These are phyloP conservation scores for Rhododendron henanense DNA, from an alignment of 148 eudicot genomes.

Conservation along the genomic window DNA sequence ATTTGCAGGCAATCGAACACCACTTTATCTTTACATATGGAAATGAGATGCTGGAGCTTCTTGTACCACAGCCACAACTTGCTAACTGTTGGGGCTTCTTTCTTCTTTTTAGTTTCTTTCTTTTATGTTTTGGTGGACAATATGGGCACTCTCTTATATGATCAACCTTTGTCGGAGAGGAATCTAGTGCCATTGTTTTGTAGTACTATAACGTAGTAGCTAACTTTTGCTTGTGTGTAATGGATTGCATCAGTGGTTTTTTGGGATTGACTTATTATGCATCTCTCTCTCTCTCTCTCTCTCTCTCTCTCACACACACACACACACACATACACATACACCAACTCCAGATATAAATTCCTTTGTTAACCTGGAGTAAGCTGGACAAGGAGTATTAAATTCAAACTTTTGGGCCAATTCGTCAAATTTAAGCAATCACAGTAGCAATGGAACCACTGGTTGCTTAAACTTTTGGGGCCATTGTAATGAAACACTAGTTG, in stretches of 20 bases:
- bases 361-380: no score
- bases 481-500: no score
- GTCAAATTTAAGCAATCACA: no score
- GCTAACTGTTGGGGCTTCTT: background rate
- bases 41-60: background rate
- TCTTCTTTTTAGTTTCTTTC: background rate
- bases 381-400: no score
- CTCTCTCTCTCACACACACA: background rate
- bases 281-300: background rate
- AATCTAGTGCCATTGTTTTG: background rate
- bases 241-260: background rate
- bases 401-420: no score
- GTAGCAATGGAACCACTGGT: no score
- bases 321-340: no score
- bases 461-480: no score
- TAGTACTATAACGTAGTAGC: background rate
- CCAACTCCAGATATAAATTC: no score
- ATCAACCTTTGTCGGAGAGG: background rate
- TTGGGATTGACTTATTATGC: background rate
- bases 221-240: background rate
- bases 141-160: slow-evolving; percentile 4
- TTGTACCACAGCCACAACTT: background rate
- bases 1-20: background rate
- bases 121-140: background rate
- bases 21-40: background rate